Evolutionary conservation across 345 rosid species (phyloP).

Genomic region (Cardamine occulta): DNA sequence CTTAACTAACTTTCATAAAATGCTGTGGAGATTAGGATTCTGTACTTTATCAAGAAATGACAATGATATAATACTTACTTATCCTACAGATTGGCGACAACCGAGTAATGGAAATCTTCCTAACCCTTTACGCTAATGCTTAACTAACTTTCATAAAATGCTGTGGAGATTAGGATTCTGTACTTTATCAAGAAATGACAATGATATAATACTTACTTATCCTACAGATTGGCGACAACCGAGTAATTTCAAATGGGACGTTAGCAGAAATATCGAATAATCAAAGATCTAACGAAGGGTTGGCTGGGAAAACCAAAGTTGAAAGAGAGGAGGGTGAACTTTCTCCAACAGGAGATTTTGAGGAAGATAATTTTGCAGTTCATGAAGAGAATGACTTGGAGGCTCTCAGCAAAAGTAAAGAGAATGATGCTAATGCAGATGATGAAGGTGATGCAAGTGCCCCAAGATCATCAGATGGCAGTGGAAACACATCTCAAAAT

Average conservation of each 20-base stretch:
- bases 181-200: constrained; percentile 2
- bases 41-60: constrained; percentile 2
- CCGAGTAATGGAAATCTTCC: too few relatives aligned
- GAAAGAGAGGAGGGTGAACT: constrained; percentile 99
- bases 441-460: constrained; percentile 91
- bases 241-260: constrained; percentile 56
- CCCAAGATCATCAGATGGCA: constrained; percentile 82
- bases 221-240: constrained; percentile 59
- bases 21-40: background rate
- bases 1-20: background rate
- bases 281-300: constrained; percentile 61
- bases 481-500: constrained; percentile 86
- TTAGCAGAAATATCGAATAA: constrained; percentile 49
- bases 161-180: background rate
- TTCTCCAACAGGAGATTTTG: constrained; percentile 92
- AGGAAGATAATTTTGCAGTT: constrained; percentile 84
- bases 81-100: constrained; percentile 57
- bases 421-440: constrained; percentile 76
- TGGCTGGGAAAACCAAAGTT: constrained; percentile 57
- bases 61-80: constrained; percentile 17
- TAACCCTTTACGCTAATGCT: background rate
- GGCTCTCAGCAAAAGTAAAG: constrained; percentile 58
- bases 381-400: constrained; percentile 69
- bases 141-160: background rate
- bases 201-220: constrained; percentile 16